Evolutionary conservation across 2,329 filamentous ascomycete species (phyloP), one percentile per base, ranked within the genome.

Genomic region (Neoarthrinium moseri): DNA sequence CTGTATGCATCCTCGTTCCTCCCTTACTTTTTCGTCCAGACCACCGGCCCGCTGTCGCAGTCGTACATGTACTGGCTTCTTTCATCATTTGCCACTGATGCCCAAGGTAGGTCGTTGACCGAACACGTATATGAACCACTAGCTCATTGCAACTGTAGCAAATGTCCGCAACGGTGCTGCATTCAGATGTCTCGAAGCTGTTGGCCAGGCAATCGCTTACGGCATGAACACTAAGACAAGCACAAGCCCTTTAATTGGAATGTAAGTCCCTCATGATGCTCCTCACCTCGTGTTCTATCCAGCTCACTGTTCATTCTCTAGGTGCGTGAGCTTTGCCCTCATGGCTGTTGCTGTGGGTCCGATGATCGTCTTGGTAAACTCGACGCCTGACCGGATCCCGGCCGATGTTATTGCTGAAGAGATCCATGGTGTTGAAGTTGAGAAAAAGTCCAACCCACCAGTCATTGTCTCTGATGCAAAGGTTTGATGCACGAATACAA

Each of bases 21-120:
- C 21, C 72, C 71, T 1, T 74, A 74, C 49, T 75, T 75, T 56
- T 73, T 75, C 49, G 66, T 74, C 7, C 70, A 71, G 51, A 67
- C 64, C 5, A 67, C 64, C 1, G 64, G 64, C 0, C 68, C 68
- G 1, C 49, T 71, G 29, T 71, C 67, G 22, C 68, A 71, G 57
- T 70, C 68, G 2, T 71, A 71, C 43, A 70, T 70, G 67, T 71
- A 70, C 48, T 70, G 67, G 68, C 59, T 71, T 5, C 49, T 71
- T 8, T 71, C 68, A 1, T 70, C 67, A 1, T 71, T 70, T 51
- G 68, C 65, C 3, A 68, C 66, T 0, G 65, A 70, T 49, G 67
- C 67, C 0, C 67, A 70, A 45, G 60, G 64, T 65, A 34, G 49
- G 56, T 51, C 3, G 10, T 8, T n/a, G n/a, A n/a, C n/a, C n/a